Evolutionary conservation across 768 basidiomycete genomes (phyloP), one percentile per base, ranked within the genome.

Genomic region (Kwoniella sp.): DNA sequence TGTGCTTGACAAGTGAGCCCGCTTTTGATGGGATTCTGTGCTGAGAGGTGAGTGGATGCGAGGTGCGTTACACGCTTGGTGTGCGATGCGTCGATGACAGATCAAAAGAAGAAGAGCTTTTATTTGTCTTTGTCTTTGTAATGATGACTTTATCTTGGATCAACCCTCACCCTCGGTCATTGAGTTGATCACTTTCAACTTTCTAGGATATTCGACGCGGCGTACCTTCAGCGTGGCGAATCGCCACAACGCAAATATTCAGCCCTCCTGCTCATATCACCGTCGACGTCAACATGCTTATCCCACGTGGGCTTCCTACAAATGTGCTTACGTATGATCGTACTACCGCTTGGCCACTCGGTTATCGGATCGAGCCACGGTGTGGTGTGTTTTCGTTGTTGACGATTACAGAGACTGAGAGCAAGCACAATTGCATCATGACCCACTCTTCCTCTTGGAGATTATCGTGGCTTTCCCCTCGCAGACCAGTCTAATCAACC

Each of bases 121-220:
- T 51, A 25, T 52, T 58, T 34, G 50, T 29, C 58, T 58, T 29
- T 29, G 23, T 50, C 50, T 60, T 52, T 51, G 59, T 60, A 23
- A 31, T 51, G 28, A 34, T 51, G 13, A 11, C n/a, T 5, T 55
- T 54, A 7, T 9, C 9, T n/a, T 23, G 53, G 12, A 29, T 25
- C 53, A 56, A 56, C 55, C 30, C 20, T 12, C 41, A 51, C 28
- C 59, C 30, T 61, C 59, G 59, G 59, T 34, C 59, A 61, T 29
- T 31, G 17, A 51, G 28, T 45, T 8, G 20, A 45, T 45, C 41
- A 45, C 41, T 45, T 45, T 45, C 41, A 45, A 45, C 41, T 45
- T 45, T 45, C 41, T 45, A 45, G 41, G 41, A 45, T 45, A 45
- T 45, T 45, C 41, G 41, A 45, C 41, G 41, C 41, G 41, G 41